Conservation (phyloP, 2,329 filamentous ascomycete species). For the Scedosporium aurantiacum region DNA sequence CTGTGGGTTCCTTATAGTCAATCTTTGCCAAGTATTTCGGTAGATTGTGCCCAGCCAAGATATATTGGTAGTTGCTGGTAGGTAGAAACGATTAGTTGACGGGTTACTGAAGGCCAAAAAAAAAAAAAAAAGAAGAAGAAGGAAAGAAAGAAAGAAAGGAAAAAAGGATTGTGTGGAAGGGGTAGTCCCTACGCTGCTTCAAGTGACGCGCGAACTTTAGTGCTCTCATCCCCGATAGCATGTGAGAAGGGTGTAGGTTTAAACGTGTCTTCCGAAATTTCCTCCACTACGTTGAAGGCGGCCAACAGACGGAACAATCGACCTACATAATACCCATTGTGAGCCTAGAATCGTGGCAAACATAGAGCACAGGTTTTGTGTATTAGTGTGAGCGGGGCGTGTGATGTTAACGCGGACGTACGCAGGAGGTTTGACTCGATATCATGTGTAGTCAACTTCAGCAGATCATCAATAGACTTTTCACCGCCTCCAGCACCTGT, state of each 20-base stretch:
- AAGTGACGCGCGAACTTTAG: constrained; percentile 18
- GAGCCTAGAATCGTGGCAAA: neutral
- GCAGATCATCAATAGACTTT: constrained; percentile 18
- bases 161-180: neutral
- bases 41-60: constrained; percentile 18
- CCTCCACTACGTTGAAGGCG: constrained; percentile 20
- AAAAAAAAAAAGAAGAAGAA: constrained; percentile 7
- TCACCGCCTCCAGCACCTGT: constrained; percentile 16
- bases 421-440: constrained; percentile 19
- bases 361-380: neutral
- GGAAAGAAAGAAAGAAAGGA: neutral
- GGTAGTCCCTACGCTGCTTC: constrained; percentile 16
- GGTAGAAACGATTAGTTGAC: neutral
- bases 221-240: constrained; percentile 19
- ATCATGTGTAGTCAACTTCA: constrained; percentile 14
- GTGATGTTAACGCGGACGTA: constrained; percentile 6
- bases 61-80: constrained; percentile 15
- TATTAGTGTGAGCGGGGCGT: neutral
- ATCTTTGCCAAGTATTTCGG: constrained; percentile 21
- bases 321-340: constrained; percentile 9
- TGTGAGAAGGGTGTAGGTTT: constrained; percentile 20
- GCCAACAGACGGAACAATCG: constrained; percentile 19
- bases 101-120: constrained; percentile 8
- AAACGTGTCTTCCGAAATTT: constrained; percentile 18
- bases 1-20: constrained; percentile 20